Evolutionary conservation across 495 filamentous ascomycete genomes (phyloP).

Genomic region (Letharia columbiana): DNA sequence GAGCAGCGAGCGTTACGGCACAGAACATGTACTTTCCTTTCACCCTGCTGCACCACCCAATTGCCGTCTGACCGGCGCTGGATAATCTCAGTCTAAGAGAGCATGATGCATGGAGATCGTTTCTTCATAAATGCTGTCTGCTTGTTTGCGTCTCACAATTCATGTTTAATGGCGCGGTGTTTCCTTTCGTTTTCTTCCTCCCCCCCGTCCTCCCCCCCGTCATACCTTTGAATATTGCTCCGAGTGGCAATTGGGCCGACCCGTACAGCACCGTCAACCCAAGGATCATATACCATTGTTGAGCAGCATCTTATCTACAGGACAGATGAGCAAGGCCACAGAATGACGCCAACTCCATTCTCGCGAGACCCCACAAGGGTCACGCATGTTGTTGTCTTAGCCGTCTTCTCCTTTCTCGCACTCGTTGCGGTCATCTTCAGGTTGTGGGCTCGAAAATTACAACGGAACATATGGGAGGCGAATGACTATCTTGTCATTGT

Average conservation of each 20-base stretch:
- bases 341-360: slow-evolving; percentile 1
- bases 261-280: background rate
- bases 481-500: slow-evolving; percentile 18
- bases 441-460: slow-evolving; percentile 20
- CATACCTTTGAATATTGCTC: background rate
- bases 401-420: slow-evolving; percentile 19
- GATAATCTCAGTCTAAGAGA: background rate
- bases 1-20: background rate
- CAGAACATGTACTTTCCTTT: background rate
- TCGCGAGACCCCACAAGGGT: slow-evolving; percentile 12
- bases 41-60: background rate
- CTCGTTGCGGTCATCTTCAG: slow-evolving; percentile 14
- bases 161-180: background rate
- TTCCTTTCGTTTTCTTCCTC: background rate
- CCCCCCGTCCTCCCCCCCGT: background rate
- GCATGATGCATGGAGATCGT: background rate
- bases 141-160: background rate
- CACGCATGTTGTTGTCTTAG: slow-evolving; percentile 11
- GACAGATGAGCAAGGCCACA: background rate
- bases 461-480: slow-evolving; percentile 6
- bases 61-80: background rate
- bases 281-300: too few relatives aligned
- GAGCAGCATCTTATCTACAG: background rate
- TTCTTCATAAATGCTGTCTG: background rate
- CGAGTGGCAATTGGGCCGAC: background rate